Base-by-base conservation (phyloP, 805 yeast species). In the Kuraishia cidri region DNA sequence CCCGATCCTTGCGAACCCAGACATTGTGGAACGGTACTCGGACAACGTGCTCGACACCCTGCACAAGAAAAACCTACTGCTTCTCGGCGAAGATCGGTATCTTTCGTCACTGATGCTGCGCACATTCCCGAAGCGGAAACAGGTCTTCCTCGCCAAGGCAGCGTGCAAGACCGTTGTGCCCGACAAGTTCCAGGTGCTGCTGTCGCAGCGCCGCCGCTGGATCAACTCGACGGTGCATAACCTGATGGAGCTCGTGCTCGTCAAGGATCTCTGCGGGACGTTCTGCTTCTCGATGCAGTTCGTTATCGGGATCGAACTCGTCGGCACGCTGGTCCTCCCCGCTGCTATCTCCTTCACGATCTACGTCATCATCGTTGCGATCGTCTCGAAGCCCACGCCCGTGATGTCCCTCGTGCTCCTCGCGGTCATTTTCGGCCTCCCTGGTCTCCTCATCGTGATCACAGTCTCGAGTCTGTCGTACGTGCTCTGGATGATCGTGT, bases 181-280 rank as follows among this genome's bases (percentile, higher is more conserved):
- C 0, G 81, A 79, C 45, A 67, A 68, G 31, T 87, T 87, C 53
- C 68, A 59, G 41, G 92, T 87, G 30, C 64, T 87, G 41, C 63
- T 87, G 30, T 87, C 95, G 1, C 97, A 87, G 54, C 79, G 97
- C 54, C 84, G 97, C 62, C 82, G 97, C 54, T 87, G 97, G 97
- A 87, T 87, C 46, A 87, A 87, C 56, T 87, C 96, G 4, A 88
- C 97, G 0, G 88, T 87, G 24, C 97, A 87, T 57, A 87, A 87
- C 50, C 69, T 87, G 56, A 71, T 88, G 76, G 97, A 87, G 55
- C 72, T 87, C 48, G 83, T 80, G 4, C 60, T 84, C 40, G 88
- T 87, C 14, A 75, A 76, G 33, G 95, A 87, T 53, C 66, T 88
- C 42, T 87, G 97, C 67, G 97, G 97, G 44, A 85, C 94, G 0